phyloP scores from a whole-genome alignment of 768 basidiomycete species.

The Mycena belliarum region DNA sequence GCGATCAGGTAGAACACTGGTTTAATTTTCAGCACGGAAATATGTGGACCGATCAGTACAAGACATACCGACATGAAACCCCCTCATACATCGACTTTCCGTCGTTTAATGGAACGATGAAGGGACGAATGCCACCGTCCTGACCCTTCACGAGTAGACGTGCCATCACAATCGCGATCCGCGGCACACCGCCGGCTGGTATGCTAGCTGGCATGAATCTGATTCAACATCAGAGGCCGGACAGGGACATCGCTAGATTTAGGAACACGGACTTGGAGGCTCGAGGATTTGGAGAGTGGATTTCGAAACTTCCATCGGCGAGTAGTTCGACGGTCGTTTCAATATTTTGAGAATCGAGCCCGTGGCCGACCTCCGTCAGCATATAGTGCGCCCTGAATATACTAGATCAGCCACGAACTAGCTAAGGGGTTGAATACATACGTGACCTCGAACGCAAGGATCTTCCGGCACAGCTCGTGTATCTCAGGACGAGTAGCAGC shows the following conservation, averaged over 20 bases:
- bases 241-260: neutral
- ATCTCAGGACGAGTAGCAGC: constrained; percentile 25
- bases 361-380: constrained; percentile 33
- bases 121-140: constrained; percentile 27
- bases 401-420: too few relatives aligned
- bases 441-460: constrained; percentile 28
- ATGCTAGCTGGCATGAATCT: constrained; percentile 35
- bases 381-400: constrained; percentile 27
- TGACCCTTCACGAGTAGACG: constrained; percentile 22
- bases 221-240: too few relatives aligned
- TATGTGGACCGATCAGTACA: too few relatives aligned
- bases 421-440: constrained; percentile 7
- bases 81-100: constrained; percentile 27
- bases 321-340: constrained; percentile 28
- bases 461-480: constrained; percentile 23
- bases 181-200: constrained; percentile 26
- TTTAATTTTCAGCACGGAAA: neutral
- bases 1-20: constrained; percentile 24
- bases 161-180: constrained; percentile 32
- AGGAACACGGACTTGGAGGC: constrained; percentile 27
- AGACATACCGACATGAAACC: constrained; percentile 24
- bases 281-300: constrained; percentile 26
- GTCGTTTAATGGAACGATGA: constrained; percentile 29
- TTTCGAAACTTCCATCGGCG: constrained; percentile 23
- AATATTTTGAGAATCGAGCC: constrained; percentile 28